Evolutionary conservation across 768 basidiomycete species (phyloP), one percentile per base, ranked within the genome.

Genomic region (Agaricus subrufescens): DNA sequence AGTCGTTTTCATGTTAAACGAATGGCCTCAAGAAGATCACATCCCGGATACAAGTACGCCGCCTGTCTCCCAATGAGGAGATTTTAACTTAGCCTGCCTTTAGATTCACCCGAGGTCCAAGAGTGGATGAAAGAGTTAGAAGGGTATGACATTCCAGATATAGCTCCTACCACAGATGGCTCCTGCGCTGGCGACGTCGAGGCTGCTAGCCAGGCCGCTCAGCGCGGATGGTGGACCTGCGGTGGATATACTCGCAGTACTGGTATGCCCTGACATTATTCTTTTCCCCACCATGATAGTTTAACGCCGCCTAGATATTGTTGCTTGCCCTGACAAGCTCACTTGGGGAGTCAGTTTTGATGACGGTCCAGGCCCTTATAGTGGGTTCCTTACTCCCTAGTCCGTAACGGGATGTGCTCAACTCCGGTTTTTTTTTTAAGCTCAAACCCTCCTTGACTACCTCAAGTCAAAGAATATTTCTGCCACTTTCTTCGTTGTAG

Each of bases 401-500:
- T 15, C 50, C 53, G 40, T 25, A 12, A 54, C 31, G 46, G 14
- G n/a, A 50, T 40, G 45, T 46, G 9, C 27, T 56, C 60, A 7
- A 60, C 30, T 27, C 57, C 59, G n/a, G 48, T 40, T 39, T 26
- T 51, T 25, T 12, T 39, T 26, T 51, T 25, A 10, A 53, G 59
- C 52, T 66, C 78, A 91, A 72, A 75, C 81, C 66, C 61, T 98
- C 5, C 80, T 97, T 53, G 76, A 86, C 52, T 96, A 82, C 69
- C 76, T 97, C 38, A 65, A 76, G 31, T 66, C 81, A 55, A 78
- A 89, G 66, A 69, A 83, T 37, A 65, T 96, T 60, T 73, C 67
- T 9, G 83, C 94, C 6, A 98, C 96, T 2, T 98, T 98, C 79
- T 98, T 97, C 75, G 85, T 92, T 46, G 85, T 92, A 2, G 90